These are phyloP conservation scores for Pestalotiopsis sp. DNA, from an alignment of 2,329 filamentous ascomycete genomes.

Conservation along the genomic window DNA sequence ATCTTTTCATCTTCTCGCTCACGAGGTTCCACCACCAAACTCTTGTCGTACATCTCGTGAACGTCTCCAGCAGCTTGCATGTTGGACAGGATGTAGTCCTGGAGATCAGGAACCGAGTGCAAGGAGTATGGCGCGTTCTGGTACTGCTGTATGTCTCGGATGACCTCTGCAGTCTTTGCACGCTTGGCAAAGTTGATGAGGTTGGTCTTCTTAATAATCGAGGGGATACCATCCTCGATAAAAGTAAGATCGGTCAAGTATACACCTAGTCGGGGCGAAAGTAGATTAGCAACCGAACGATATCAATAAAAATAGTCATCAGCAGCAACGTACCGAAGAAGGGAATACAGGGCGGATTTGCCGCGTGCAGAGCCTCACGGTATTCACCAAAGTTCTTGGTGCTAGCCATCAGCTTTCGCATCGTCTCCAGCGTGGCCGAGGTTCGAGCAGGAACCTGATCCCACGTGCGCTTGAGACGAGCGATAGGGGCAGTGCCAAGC, in stretches of 20 bases:
- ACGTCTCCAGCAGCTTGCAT: conserved; percentile 96
- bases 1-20: conserved; percentile 99
- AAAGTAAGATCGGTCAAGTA: conserved; percentile 98
- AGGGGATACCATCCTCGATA: conserved; percentile 97
- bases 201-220: conserved; percentile 92
- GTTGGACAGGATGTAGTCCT: conserved; percentile 95
- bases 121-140: conserved; percentile 96
- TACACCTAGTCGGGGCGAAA: conserved; percentile 61
- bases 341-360: conserved; percentile 95
- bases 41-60: conserved; percentile 99
- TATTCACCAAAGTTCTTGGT: conserved; percentile 99
- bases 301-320: neutral
- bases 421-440: conserved; percentile 77
- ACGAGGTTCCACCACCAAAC: conserved; percentile 86
- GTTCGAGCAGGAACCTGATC: conserved; percentile 87
- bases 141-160: conserved; percentile 97
- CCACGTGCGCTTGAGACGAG: conserved; percentile 92
- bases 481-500: conserved; percentile 90
- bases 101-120: conserved; percentile 85
- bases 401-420: conserved; percentile 94
- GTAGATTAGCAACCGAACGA: neutral
- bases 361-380: conserved; percentile 85
- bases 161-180: conserved; percentile 96
- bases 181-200: conserved; percentile 99
- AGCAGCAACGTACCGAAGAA: conserved; percentile 76